Evolutionary conservation across 1,139 yeast genomes (phyloP), one percentile per base, ranked within the genome.

Genomic region (Magnusiomyces suaveolens): DNA sequence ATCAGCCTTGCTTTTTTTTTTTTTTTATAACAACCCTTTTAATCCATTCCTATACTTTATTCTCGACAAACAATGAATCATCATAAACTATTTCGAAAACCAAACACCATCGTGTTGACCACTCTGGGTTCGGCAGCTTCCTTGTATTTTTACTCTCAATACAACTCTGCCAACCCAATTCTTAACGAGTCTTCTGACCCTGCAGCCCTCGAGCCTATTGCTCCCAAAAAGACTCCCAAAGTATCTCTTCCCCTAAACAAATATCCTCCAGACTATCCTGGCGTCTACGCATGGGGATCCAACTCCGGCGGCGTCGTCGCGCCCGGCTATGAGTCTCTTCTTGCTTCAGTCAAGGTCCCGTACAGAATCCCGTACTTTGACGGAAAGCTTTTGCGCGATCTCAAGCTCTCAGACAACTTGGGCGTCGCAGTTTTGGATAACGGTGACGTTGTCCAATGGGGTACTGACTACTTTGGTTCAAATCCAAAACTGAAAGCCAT

Each of bases 371-470:
- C 75, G 1, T 78, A 74, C 62, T 88, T 90, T 63, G 88, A 89
- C 63, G 78, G 78, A 48, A 75, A 76, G 70, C 63, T 74, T 20
- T 68, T 89, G 49, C 74, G 77, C 49, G 85, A 82, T 63, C 79
- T 88, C n/a, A 72, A 74, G 41, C 63, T 87, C 1, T 71, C 74
- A 24, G 80, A 76, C 25, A 69, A 68, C 8, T 74, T 83, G 26
- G 85, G 81, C 2, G 82, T 82, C 1, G 82, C 94, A 1, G 77
- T 82, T 24, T 78, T 83, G 57, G 77, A 77, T 1, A 77, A 78
- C 26, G 97, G 97, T n/a, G 79, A 83, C 62, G 75, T 87, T 24
- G 82, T 80, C 56, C 87, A 84, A 64, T 86, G 89, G 84, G 79
- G 80, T 46, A 63, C 69, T 33, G 77, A 76, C 1, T 72, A 62